Conservation (phyloP, 148 eudicot genomes). For the Camellia japonica region DNA sequence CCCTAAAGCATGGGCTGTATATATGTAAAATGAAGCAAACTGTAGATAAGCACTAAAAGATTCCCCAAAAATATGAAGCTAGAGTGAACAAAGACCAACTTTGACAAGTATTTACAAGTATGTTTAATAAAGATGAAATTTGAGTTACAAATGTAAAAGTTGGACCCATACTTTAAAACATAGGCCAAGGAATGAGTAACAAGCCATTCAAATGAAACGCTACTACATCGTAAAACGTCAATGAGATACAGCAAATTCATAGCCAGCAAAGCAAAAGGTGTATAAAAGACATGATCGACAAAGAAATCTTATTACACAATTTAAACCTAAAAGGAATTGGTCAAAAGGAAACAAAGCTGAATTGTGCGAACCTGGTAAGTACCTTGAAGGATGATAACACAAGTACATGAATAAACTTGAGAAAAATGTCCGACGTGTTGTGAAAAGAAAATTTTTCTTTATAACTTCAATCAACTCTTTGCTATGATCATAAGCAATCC, state of each 20-base stretch:
- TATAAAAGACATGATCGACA: not conserved
- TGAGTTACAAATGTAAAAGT: not conserved
- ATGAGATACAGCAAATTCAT: not conserved
- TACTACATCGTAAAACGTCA: not conserved
- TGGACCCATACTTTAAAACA: not conserved
- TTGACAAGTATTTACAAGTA: not conserved
- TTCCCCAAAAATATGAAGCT: not conserved
- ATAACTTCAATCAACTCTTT: conserved; percentile 30
- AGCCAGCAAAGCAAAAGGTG: not conserved
- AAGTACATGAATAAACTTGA: conserved; percentile 44
- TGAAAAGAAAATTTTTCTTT: conserved; percentile 26
- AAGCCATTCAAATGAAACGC: not conserved
- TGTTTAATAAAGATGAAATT: not conserved
- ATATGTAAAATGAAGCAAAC: conserved; percentile 21
- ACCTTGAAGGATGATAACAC: conserved; percentile 55
- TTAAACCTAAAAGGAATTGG: not conserved
- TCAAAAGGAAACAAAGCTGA: conserved; percentile 19
- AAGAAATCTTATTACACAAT: no score
- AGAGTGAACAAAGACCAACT: not conserved
- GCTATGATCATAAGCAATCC: conserved; percentile 26
- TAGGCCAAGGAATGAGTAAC: not conserved
- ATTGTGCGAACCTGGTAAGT: conserved; percentile 62
- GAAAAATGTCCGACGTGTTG: conserved; percentile 60
- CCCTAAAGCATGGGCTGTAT: conserved; percentile 80
- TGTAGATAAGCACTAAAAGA: not conserved